Base-by-base conservation (phyloP, 2,329 filamentous ascomycete genomes). In the Epicoccum nigrum region DNA sequence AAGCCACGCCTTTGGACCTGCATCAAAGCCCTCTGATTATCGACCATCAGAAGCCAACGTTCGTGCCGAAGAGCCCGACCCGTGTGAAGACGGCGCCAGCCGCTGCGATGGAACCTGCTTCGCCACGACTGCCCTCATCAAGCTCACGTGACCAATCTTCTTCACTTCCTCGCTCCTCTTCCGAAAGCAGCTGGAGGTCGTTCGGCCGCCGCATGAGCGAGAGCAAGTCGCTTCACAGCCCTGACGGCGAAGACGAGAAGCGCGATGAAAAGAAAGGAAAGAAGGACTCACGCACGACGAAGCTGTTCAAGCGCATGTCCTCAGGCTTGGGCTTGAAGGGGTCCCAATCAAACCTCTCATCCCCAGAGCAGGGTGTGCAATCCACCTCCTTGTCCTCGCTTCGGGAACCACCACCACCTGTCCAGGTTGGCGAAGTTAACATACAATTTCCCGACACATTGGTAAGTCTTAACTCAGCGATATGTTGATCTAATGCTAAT, bases 361-460 rank as follows among this genome's bases (percentile, higher is more conserved):
- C 77, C 13, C 64, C 75, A 42, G 77, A 78, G 55, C 68, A 74
- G 17, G 65, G 70, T n/a, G 42, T 62, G 28, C 61, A 55, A 17
- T 54, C 67, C 2, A 63, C 59, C 11, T 63, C 57, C 7, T 47
- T 72, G 16, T 56, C 67, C 8, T 68, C 63, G 15, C 59, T 73
- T 12, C 61, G 71, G 7, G 76, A 79, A 55, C 76, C 72, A 41
- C 76, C 75, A 28, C 77, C 86, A 44, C 80, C 87, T 20, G 80
- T 90, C 3, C 86, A 88, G 55, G 83, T 96, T 72, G 91, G 92
- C 40, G 90, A 97, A 66, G 87, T 99, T 57, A 97, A 99, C 65
- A 90, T 97, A 9, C 94, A 99, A 71, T 97, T 99, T 70, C 94
- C 94, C 0, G 93, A 97, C 69, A 96, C 91, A 46, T 81, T 99